Evolutionary conservation across 2,329 filamentous ascomycete genomes (phyloP).

Genomic region (Ophiocordyceps camponoti-saundersi): DNA sequence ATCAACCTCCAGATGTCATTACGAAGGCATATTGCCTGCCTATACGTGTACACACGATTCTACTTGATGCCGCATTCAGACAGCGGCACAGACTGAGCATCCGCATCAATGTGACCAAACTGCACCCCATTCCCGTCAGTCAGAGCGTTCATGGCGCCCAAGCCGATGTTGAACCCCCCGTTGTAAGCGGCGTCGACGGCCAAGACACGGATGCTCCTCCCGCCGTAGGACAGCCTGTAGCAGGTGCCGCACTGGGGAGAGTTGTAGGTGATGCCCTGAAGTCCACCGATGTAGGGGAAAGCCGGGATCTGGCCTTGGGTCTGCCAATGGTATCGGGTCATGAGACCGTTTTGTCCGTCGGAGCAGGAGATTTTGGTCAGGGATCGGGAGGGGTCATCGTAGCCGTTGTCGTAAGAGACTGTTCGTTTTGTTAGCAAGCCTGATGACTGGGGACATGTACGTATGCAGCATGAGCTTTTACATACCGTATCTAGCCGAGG

Average conservation of each 20-base stretch:
- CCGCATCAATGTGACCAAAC: neutral
- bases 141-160: neutral
- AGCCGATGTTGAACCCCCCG: neutral
- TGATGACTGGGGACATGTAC: neutral
- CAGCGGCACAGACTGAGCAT: neutral
- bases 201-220: neutral
- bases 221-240: neutral
- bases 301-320: neutral
- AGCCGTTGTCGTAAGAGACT: neutral
- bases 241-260: neutral
- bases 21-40: too few species aligned
- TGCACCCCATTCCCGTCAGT: neutral
- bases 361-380: neutral
- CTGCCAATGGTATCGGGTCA: neutral
- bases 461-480: neutral
- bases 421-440: slow-evolving; percentile 11
- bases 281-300: neutral
- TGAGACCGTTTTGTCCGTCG: neutral
- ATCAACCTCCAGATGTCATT: too few species aligned
- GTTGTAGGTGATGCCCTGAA: neutral
- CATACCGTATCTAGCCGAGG: neutral
- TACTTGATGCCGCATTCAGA: neutral
- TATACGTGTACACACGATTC: neutral
- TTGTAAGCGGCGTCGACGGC: neutral
- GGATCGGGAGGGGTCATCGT: neutral